Evolutionary conservation across 2,329 filamentous ascomycete genomes (phyloP).

Genomic region (Cercospora zeae-maydis): DNA sequence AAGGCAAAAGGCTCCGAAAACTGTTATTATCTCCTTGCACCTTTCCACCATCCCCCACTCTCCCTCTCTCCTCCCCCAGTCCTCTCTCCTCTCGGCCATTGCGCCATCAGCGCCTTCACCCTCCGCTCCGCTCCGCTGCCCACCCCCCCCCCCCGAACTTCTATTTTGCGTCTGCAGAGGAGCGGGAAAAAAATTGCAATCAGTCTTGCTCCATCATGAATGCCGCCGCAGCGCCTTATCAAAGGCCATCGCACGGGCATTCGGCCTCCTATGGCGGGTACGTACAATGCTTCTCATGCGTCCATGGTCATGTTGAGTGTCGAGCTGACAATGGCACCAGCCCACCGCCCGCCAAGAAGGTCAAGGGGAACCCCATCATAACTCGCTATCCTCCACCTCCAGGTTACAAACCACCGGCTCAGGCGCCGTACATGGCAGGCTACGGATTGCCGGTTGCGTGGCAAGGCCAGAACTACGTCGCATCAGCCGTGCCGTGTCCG

Average conservation of each 20-base stretch:
- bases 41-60: constrained; percentile 8
- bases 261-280: constrained; percentile 9
- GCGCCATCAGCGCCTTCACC: not conserved
- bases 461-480: constrained; percentile 19
- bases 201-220: constrained; percentile 6
- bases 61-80: constrained; percentile 9
- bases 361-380: constrained; percentile 48
- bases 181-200: not conserved
- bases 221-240: constrained; percentile 4
- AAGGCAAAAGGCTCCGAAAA: constrained; percentile 12
- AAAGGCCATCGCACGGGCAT: constrained; percentile 11
- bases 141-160: constrained; percentile 5
- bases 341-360: constrained; percentile 40
- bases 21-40: constrained; percentile 21
- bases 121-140: not conserved
- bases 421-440: constrained; percentile 15
- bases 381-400: constrained; percentile 50
- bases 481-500: not conserved
- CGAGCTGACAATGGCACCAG: constrained; percentile 14
- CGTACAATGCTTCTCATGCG: not conserved
- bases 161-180: constrained; percentile 3
- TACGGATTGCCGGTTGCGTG: constrained; percentile 22
- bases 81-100: constrained; percentile 8
- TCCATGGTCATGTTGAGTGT: not conserved
- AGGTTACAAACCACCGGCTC: constrained; percentile 39